Evolutionary conservation across 1,284 basidiomycete genomes (phyloP).

Genomic region (Ganoderma meredithae): DNA sequence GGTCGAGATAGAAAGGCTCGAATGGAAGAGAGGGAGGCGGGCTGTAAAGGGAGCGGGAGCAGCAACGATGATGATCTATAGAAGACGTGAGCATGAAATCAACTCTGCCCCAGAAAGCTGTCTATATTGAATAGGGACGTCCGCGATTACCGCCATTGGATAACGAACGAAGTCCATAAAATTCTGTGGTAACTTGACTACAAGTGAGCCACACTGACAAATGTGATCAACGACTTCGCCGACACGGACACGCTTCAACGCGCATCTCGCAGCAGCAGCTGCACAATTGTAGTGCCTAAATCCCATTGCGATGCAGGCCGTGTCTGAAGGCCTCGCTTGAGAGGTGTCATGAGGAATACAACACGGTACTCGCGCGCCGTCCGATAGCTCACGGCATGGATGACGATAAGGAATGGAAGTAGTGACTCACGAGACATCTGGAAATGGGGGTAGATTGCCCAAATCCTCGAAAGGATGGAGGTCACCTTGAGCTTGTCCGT

Average conservation of each 20-base stretch:
- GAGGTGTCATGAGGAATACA: background rate
- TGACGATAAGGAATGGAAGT: background rate
- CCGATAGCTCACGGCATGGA: background rate
- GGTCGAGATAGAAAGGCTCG: slow-evolving; percentile 34
- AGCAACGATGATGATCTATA: slow-evolving; percentile 36
- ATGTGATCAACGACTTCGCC: background rate
- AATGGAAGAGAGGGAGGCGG: slow-evolving; percentile 34
- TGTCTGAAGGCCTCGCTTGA: background rate
- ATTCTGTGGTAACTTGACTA: background rate
- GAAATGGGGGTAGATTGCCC: slow-evolving; percentile 34
- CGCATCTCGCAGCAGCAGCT: background rate
- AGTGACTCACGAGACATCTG: slow-evolving; percentile 37
- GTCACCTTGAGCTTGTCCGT: slow-evolving; percentile 7
- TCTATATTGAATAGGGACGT: no score
- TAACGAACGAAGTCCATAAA: no score
- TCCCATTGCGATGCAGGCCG: background rate
- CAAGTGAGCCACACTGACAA: background rate
- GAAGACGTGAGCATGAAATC: slow-evolving; percentile 14
- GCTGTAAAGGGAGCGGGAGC: slow-evolving; percentile 17
- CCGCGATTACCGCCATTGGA: no score
- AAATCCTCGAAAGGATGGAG: slow-evolving; percentile 26
- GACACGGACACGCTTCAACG: background rate
- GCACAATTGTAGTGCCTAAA: background rate
- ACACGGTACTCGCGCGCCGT: background rate
- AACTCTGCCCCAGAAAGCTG: background rate